Evolutionary conservation across 2,329 filamentous ascomycete genomes (phyloP).

Genomic region (Exophiala calicioides): DNA sequence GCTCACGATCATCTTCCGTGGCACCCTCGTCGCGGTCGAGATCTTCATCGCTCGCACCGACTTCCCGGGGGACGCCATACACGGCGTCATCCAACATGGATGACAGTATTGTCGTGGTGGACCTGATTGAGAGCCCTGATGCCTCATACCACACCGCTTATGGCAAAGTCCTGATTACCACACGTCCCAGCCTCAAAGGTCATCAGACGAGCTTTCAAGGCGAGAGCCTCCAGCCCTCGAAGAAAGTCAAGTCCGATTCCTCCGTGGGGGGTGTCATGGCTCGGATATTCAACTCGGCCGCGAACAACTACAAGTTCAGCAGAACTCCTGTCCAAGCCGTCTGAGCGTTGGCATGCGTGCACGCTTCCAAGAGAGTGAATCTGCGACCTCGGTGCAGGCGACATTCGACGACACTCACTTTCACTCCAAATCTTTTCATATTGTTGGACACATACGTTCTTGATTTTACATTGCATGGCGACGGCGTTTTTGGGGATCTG

Average conservation of each 20-base stretch:
- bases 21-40: slow-evolving; percentile 45
- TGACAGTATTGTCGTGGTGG: slow-evolving; percentile 31
- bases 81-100: slow-evolving; percentile 41
- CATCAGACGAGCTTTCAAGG: slow-evolving; percentile 32
- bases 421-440: background rate
- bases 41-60: slow-evolving; percentile 42
- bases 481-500: slow-evolving; percentile 19
- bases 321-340: slow-evolving; percentile 28
- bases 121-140: slow-evolving; percentile 32
- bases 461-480: slow-evolving; percentile 22
- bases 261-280: slow-evolving; percentile 44
- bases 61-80: slow-evolving; percentile 46
- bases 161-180: slow-evolving; percentile 9
- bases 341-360: no score
- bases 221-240: slow-evolving; percentile 40
- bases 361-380: slow-evolving; percentile 6
- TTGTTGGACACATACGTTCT: slow-evolving; percentile 5
- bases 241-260: slow-evolving; percentile 42
- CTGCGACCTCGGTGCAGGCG: slow-evolving; percentile 20
- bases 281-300: slow-evolving; percentile 45
- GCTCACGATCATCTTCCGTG: slow-evolving; percentile 47
- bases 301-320: slow-evolving; percentile 39
- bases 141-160: slow-evolving; percentile 27
- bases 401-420: slow-evolving; percentile 6
- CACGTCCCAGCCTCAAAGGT: slow-evolving; percentile 36